Conservation (phyloP, 2,329 filamentous ascomycete genomes). For the Trichoderma sp. region DNA sequence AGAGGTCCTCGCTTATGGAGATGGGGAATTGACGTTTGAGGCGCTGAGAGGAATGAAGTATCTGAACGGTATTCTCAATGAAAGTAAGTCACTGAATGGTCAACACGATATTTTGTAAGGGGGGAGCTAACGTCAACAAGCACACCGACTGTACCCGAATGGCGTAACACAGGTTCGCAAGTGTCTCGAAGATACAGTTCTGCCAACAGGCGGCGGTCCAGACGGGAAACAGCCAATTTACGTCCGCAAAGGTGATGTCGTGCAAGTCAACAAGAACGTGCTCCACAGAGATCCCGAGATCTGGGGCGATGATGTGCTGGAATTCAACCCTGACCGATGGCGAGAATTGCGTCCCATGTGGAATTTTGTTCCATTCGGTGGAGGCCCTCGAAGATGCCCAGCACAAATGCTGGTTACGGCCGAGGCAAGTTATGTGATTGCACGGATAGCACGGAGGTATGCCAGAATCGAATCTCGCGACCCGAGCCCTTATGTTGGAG, state of each 20-base stretch:
- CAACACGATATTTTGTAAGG: too few relatives aligned
- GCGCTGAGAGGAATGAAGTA: background rate
- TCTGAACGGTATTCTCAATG: background rate
- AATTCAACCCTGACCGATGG: conserved; percentile 43
- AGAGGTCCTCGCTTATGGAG: background rate
- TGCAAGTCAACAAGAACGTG: conserved; percentile 36
- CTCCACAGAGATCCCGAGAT: conserved; percentile 40
- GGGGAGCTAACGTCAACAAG: too few relatives aligned
- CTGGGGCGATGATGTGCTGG: conserved; percentile 39
- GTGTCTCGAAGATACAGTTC: too few relatives aligned
- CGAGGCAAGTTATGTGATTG: too few relatives aligned
- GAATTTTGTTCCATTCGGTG: conserved; percentile 30
- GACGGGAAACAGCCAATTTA: too few relatives aligned
- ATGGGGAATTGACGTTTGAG: background rate
- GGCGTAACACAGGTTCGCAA: too few relatives aligned
- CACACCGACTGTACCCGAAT: too few relatives aligned
- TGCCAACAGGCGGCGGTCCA: too few relatives aligned
- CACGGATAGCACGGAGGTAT: too few relatives aligned
- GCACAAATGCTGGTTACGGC: background rate
- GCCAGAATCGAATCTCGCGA: too few relatives aligned
- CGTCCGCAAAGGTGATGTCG: conserved; percentile 35
- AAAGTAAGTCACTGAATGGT: background rate
- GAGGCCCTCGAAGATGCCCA: conserved; percentile 28
- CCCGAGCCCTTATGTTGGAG: too few relatives aligned
- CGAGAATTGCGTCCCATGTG: conserved; percentile 26